Percentiles rank a stretch among this genome's conserved stretches.
Conservation (phyloP, 1,284 basidiomycete species). For the Microbotryomycetes sp. region DNA sequence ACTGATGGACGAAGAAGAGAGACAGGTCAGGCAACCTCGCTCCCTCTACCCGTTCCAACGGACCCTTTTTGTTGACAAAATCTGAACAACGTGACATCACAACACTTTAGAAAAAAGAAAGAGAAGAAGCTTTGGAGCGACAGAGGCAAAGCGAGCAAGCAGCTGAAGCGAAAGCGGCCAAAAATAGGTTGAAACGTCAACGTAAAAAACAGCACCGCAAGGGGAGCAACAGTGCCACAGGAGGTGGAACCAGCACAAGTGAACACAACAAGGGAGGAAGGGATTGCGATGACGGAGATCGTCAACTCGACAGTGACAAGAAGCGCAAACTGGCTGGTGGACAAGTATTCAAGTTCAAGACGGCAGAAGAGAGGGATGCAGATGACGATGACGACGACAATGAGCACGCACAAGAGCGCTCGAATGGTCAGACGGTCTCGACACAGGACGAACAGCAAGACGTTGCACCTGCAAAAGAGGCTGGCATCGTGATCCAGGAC, state of each 20-base stretch:
- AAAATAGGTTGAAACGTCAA: constrained; percentile 80
- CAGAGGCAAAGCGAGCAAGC: constrained; percentile 56
- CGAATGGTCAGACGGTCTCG: background rate
- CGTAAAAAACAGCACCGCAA: constrained; percentile 64
- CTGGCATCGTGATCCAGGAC: constrained; percentile 27
- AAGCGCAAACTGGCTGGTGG: constrained; percentile 28
- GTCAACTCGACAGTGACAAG: constrained; percentile 12
- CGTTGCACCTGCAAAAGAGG: constrained; percentile 18
- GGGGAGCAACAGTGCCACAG: constrained; percentile 7
- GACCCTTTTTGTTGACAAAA: background rate
- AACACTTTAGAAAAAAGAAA: constrained; percentile 54
- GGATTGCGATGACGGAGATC: constrained; percentile 1
- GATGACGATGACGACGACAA: constrained; percentile 6
- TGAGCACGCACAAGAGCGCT: background rate
- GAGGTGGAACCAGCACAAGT: background rate
- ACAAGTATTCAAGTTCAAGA: constrained; percentile 24
- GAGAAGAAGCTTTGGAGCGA: constrained; percentile 58
- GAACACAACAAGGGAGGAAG: background rate
- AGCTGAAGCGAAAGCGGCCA: constrained; percentile 78
- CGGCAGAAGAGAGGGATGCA: constrained; percentile 19
- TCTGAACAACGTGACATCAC: background rate
- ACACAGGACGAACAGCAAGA: background rate
- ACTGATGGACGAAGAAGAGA: constrained; percentile 73
- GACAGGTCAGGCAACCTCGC: constrained; percentile 54
- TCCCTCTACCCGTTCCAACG: background rate